Evolutionary conservation across 805 yeast species (phyloP), one percentile per base, ranked within the genome.

Genomic region (Pachysolen tannophilus): DNA sequence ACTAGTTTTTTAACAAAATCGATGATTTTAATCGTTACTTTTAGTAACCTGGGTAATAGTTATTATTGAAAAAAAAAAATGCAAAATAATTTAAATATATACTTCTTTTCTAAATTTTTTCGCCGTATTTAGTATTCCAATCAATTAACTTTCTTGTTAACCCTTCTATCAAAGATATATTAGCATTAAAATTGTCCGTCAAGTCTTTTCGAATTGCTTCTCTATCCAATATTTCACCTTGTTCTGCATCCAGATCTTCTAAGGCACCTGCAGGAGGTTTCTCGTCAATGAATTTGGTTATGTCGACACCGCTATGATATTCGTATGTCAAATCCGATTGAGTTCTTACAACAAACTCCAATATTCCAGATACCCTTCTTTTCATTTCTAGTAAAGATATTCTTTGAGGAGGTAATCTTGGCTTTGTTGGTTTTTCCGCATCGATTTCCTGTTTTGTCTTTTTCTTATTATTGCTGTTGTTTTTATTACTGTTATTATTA

Each of bases 291-390:
- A 62, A 69, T 37, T 62, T 61, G 18, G 72, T 59, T 34, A 78
- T 50, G 38, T 64, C 68, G 20, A 60, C 63, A 36, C 78, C 75
- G 28, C 69, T 72, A n/a, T 67, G 60, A 44, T 78, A 79, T 46
- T 87, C 95, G 34, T 72, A 73, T 31, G 80, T 78, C 41, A 90
- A 60, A 50, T 90, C 97, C 42, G 79, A 58, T 55, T 87, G 95
- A 2, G 94, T 82, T 35, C 95, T 68, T 9, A 88, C 85, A 18
- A 90, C 72, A 68, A 88, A 92, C 58, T 92, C 97, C 47, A 90
- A 61, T 15, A 90, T 90, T 2, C 96, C 94, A 3, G 85, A 81
- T 2, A 87, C 82, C 40, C 98, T 70, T 49, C 85, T 77, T 38
- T 87, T 72, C 84, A 90, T 81, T 55, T 90, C 98, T 46, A 73